Evolutionary conservation across 768 basidiomycete species (phyloP), one percentile per base, ranked within the genome.

Genomic region (Suillus ampliporus): DNA sequence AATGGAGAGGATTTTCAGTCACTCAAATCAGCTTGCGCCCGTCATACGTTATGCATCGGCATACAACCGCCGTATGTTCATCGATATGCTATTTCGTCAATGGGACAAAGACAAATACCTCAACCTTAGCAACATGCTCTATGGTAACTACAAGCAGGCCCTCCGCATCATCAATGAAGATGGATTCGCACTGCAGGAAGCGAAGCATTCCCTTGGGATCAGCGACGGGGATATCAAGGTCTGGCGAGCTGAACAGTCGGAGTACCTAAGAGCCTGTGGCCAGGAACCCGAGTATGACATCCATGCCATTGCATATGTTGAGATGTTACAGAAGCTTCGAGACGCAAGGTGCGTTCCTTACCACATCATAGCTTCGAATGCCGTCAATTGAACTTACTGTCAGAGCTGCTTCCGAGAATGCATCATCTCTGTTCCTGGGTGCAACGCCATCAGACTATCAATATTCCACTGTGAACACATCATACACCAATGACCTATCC

Each of bases 1-100:
- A 0, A 63, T 68, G 26, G 76, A 79, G 56, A 65, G 71, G 62
- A 71, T 68, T n/a, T n/a, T n/a, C n/a, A n/a, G n/a, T n/a, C n/a
- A n/a, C n/a, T n/a, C n/a, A n/a, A n/a, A n/a, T n/a, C n/a, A n/a
- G n/a, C n/a, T n/a, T n/a, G n/a, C n/a, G n/a, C n/a, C n/a, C n/a
- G n/a, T n/a, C n/a, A n/a, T n/a, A n/a, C n/a, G n/a, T n/a, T n/a
- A n/a, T n/a, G n/a, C n/a, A n/a, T n/a, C n/a, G n/a, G n/a, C n/a
- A n/a, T n/a, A n/a, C n/a, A n/a, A n/a, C n/a, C n/a, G n/a, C n/a
- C n/a, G n/a, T n/a, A n/a, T n/a, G n/a, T n/a, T n/a, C 34, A 54
- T 54, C 21, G 53, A 54, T 54, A 15, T 41, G 19, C 41, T 31
- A 17, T 57, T 57, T 38, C 13, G 37, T 23, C 56, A 57, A 19